Base-by-base conservation (phyloP, 2,329 filamentous ascomycete genomes). In the Talaromyces sp. region DNA sequence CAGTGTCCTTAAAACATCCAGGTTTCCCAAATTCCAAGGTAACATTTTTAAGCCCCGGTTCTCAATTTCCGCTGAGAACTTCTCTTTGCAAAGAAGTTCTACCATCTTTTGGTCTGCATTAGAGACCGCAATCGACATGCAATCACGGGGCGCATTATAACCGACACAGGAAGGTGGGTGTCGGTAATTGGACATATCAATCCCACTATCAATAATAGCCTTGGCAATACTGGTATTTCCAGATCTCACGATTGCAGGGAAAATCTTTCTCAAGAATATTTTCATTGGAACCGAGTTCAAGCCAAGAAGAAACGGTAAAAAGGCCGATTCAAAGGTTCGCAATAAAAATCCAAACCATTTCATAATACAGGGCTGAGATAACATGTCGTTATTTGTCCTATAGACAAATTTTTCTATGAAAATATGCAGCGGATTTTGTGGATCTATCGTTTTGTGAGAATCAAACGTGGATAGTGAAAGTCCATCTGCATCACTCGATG, bases 331-430 rank as follows among this genome's bases (percentile, higher is more conserved):
- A 4, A 57, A 36, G 9, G n/a, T 54, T 5, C 6, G n/a, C 16
- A 12, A 54, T 16, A 61, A 2, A 23, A 47, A 47, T 3, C 54
- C 30, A 5, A 61, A 8, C 14, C 34, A 47, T 47, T 57, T 31
- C 9, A 12, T 23, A 27, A 61, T 28, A n/a, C n/a, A 1, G 23
- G 2, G 23, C 9, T 14, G 23, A 3, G 12, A 10, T 7, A 57
- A 8, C 10, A 18, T 18, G 28, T 42, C 36, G 28, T 57, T 36
- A 51, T 54, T 57, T 47, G 36, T 54, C 34, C 55, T 34, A 28
- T 1, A 3, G 14, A 61, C 31, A 52, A 61, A 61, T n/a, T 57
- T 36, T 7, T 54, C 27, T 6, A 61, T 10, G 27, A 61, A 33
- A 16, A 1, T 10, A 1, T 42, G 30, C 14, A 61, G 9, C 18